Conservation (phyloP, 768 basidiomycete species). For the Clathrus columnatus region DNA sequence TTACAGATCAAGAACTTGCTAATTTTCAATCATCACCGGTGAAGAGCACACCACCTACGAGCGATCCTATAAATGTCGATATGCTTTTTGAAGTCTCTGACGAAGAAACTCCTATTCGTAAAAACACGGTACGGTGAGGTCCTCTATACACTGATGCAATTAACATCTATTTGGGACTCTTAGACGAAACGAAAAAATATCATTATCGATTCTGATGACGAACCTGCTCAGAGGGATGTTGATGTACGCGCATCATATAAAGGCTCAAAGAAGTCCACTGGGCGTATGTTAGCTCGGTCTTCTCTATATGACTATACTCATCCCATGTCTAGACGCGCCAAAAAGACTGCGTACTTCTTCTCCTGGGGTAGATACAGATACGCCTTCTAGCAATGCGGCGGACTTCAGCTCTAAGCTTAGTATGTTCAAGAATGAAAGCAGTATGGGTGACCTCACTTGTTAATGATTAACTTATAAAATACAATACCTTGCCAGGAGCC, state of each 20-base stretch:
- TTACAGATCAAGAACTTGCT: background rate
- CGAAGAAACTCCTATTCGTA: constrained; percentile 18
- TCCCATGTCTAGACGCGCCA: constrained; percentile 3
- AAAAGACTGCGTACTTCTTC: constrained; percentile 10
- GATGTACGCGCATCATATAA: constrained; percentile 19
- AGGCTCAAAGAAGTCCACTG: background rate
- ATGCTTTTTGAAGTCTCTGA: constrained; percentile 48
- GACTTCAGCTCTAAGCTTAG: constrained; percentile 12
- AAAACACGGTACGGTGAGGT: constrained; percentile 25
- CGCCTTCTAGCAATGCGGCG: background rate
- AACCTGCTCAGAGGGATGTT: constrained; percentile 19
- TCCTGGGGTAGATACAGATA: constrained; percentile 10
- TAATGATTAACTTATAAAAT: background rate
- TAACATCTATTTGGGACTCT: constrained; percentile 1
- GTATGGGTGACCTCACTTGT: background rate
- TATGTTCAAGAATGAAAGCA: constrained; percentile 9
- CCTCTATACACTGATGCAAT: background rate
- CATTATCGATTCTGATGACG: constrained; percentile 65
- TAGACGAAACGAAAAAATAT: constrained; percentile 54
- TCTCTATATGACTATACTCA: background rate
- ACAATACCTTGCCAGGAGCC: background rate
- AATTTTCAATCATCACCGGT: background rate
- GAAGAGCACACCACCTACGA: constrained; percentile 63
- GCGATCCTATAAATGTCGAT: constrained; percentile 70
- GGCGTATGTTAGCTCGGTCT: background rate